Evolutionary conservation across 352 stramenopile genomes (phyloP), one percentile per base, ranked within the genome.

Genomic region (Pythium chondricola): DNA sequence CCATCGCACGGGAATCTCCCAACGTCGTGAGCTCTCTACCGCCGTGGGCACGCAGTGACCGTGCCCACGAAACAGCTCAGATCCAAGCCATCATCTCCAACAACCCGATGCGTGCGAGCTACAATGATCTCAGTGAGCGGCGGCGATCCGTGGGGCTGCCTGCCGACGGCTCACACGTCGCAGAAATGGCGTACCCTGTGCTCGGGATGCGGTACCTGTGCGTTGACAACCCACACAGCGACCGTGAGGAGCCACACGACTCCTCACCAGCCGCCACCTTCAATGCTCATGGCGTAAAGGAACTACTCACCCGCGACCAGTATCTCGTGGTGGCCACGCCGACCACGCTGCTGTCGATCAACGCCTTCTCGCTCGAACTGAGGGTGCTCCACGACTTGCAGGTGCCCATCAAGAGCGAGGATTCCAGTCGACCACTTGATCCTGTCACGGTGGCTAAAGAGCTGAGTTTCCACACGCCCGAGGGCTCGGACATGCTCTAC

Each of bases 1-100:
- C 78, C 16, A 20, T 59, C 10, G 51, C 69, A 6, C 71, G 51
- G 26, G 58, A 82, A 1, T 74, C 69, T 8, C 71, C 74, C n/a
- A 78, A 74, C 37, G 70, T 88, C 17, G 73, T 87, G 31, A 88
- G 69, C 39, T 85, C 76, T 24, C 52, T 93, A 20, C 79, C 76
- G 8, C 53, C 63, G 2, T 93, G 79, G 79, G 79, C 68, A 9
- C 58, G 69, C 45, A 80, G 66, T 52, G 60, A 83, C 41, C 63
- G 68, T 6, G 60, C 62, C 5, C 56, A 73, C 6, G 59, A 62
- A 25, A 61, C 56, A 3, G 66, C 66, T 8, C 59, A 71, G 52
- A 61, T 71, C 26, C 65, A 71, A 32, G 48, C 48, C n/a, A 30
- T 68, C 8, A 45, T 70, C 0, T 33, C 50, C 4, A 61, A 21